phyloP scores from a whole-genome alignment of 768 basidiomycete species.

The Boletus edulis region DNA sequence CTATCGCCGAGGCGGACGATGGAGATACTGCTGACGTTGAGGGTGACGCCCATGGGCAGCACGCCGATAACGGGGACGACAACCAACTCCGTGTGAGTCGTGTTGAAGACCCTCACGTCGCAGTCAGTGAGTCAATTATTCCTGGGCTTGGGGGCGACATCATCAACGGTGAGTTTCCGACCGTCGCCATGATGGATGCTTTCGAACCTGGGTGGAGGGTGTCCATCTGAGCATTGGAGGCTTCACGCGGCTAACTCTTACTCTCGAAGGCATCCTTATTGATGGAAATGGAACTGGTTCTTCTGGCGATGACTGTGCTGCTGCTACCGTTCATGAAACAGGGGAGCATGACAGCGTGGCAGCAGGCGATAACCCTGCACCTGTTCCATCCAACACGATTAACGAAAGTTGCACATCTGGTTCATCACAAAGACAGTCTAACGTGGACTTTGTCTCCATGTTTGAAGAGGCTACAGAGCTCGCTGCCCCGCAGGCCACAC shows the following conservation, averaged over 20 bases:
- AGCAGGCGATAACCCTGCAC: conserved; percentile 26
- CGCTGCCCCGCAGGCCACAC: conserved; percentile 20
- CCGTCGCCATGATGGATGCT: conserved; percentile 43
- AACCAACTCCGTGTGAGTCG: conserved; percentile 43
- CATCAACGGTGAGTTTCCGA: conserved; percentile 54
- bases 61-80: conserved; percentile 44
- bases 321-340: conserved; percentile 11
- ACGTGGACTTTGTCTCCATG: conserved; percentile 18
- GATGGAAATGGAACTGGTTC: conserved; percentile 37
- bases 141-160: conserved; percentile 33
- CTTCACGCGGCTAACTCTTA: conserved; percentile 59
- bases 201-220: conserved; percentile 40
- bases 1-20: conserved; percentile 73
- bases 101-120: conserved; percentile 39
- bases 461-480: conserved; percentile 19
- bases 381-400: conserved; percentile 20
- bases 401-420: conserved; percentile 11
- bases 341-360: conserved; percentile 18
- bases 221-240: conserved; percentile 36
- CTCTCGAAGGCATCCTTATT: conserved; percentile 40
- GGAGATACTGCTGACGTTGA: conserved; percentile 56
- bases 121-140: conserved; percentile 32
- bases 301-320: conserved; percentile 25
- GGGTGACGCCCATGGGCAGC: conserved; percentile 51
- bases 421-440: conserved; percentile 20